phyloP scores from a whole-genome alignment of 2,329 filamentous ascomycete species.

The Claviceps monticola region DNA sequence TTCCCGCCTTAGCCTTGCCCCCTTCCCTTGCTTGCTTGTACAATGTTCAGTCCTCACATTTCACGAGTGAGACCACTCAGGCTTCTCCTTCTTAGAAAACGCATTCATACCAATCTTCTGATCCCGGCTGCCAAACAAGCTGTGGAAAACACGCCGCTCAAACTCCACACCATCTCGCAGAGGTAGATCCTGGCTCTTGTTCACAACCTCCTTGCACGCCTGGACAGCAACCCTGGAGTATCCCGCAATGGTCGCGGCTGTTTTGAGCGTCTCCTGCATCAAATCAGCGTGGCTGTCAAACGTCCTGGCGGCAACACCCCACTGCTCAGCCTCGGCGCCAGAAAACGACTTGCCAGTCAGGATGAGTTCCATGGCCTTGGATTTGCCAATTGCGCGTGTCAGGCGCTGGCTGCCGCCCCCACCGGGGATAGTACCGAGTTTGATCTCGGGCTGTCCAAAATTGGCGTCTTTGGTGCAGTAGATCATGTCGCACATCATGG shows the following conservation, averaged over 20 bases:
- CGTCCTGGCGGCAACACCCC: constrained; percentile 76
- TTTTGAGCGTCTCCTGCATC: constrained; percentile 66
- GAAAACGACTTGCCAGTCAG: constrained; percentile 74
- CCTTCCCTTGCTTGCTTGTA: not conserved
- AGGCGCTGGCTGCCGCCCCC: constrained; percentile 84
- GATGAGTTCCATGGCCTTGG: constrained; percentile 81
- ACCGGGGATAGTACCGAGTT: constrained; percentile 82
- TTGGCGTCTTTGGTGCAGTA: constrained; percentile 79
- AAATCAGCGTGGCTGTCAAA: constrained; percentile 72
- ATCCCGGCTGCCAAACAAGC: constrained; percentile 83
- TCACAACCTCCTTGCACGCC: constrained; percentile 94
- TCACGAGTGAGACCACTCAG: constrained; percentile 76
- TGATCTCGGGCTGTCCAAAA: constrained; percentile 96
- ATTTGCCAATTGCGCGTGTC: constrained; percentile 70
- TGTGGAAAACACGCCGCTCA: constrained; percentile 86
- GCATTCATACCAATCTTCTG: constrained; percentile 96
- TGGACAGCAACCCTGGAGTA: constrained; percentile 79
- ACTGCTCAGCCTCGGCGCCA: constrained; percentile 71
- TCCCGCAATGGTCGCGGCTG: constrained; percentile 77
- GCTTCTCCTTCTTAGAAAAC: constrained; percentile 88
- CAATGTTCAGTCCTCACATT: not conserved
- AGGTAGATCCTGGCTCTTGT: constrained; percentile 89
- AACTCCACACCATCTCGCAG: constrained; percentile 87
- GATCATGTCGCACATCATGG: constrained; percentile 93
- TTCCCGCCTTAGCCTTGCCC: not conserved